Percentiles rank a stretch among this genome's conserved stretches.
Conservation (phyloP, 208 protist species). For the Leptomonas seymouri region DNA sequence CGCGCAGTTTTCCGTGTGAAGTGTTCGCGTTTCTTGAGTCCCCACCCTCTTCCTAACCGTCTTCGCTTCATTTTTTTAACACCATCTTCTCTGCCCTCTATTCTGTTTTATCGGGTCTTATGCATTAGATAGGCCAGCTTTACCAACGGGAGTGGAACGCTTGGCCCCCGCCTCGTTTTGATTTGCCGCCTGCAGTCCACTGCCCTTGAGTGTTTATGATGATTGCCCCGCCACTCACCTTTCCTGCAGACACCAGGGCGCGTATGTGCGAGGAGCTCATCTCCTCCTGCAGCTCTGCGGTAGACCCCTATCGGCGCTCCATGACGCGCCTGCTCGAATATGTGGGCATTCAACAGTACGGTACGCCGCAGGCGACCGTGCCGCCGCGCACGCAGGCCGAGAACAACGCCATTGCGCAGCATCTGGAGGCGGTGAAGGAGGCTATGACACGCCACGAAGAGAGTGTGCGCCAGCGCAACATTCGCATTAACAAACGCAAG, state of each 20-base stretch:
- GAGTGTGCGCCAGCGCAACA: conserved; percentile 27
- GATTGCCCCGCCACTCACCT: not conserved
- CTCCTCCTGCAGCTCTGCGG: conserved; percentile 14
- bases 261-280: conserved; percentile 14
- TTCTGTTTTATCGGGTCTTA: too few relatives aligned
- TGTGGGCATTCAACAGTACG: conserved; percentile 63
- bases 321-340: conserved; percentile 58
- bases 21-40: not conserved
- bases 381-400: conserved; percentile 38
- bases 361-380: conserved; percentile 42
- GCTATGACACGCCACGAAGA: conserved; percentile 25
- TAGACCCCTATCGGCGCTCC: conserved; percentile 66
- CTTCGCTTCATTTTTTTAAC: not conserved
- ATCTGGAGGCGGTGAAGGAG: conserved; percentile 15
- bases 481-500: conserved; percentile 24
- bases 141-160: too few relatives aligned
- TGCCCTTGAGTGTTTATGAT: not conserved
- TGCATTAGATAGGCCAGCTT: too few relatives aligned
- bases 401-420: conserved; percentile 24
- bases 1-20: too few relatives aligned
- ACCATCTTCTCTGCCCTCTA: not conserved
- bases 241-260: not conserved
- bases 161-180: too few relatives aligned
- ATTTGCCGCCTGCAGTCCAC: too few relatives aligned
- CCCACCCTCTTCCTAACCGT: not conserved